Base-by-base conservation (phyloP, 2,329 filamentous ascomycete species). In the Penicillium occitanis region DNA sequence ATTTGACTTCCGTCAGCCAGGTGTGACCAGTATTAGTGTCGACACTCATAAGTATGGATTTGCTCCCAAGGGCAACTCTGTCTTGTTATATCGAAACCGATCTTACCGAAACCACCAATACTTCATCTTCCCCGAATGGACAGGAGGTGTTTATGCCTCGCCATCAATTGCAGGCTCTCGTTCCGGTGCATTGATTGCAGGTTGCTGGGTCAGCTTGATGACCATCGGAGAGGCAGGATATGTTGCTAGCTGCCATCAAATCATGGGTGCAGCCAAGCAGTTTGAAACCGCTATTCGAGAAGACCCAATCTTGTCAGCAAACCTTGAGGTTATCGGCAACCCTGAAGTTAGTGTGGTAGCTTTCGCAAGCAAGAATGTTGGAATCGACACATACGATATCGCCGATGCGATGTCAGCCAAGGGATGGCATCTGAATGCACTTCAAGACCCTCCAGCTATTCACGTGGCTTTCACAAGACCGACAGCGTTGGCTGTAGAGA, bases 41-140 rank as follows among this genome's bases (percentile, higher is more conserved):
- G 95, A 99, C 77, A 99, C 95, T 2, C 95, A 99, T 86, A 99
- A 99, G 79, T 99, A 99, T 77, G 95, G 95, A 44, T 99, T 99
- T 76, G 95, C 95, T 0, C 95, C 95, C 63, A 99, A 99, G 82
- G 95, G 95, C 71, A 99, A 96, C 85, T 95, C 91, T 62, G 95
- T 93, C 1, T 85, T 97, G 14, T 85, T 99, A 50, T 99, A 99
- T 85, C 92, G 95, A 72, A 91, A 88, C 55, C 86, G 89, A 40
- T 82, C 86, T 57, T 86, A 96, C 70, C 88, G 95, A 71, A 88
- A 88, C 66, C 94, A 97, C 79, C 95, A 99, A 80, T 99, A 99
- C 84, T 99, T 97, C 79, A 90, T 99, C 76, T 92, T 90, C 37
- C 90, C 95, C 6, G 91, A 96, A 80, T 99, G 95, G 95, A 89